phyloP scores from a whole-genome alignment of 179 eudicot species.

The Camellia oleifera region DNA sequence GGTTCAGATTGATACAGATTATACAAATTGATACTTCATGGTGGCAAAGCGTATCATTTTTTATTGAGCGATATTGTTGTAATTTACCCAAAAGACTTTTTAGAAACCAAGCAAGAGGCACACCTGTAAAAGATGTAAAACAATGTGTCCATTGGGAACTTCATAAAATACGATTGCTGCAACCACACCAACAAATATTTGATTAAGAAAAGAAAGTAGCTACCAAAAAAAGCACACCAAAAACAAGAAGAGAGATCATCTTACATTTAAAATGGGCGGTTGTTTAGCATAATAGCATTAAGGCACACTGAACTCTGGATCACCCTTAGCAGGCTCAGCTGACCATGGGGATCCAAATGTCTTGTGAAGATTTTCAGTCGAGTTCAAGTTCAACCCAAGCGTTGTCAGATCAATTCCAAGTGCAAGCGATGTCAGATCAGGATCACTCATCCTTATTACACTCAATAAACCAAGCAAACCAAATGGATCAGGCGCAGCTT shows the following conservation, averaged over 20 bases:
- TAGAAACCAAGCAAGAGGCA: conserved; percentile 12
- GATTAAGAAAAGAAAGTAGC: conserved; percentile 10
- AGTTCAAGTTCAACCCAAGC: conserved; percentile 75
- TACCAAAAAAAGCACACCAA: background rate
- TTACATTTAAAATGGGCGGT: conserved; percentile 60
- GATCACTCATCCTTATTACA: conserved; percentile 75
- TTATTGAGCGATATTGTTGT: no score
- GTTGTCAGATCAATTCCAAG: conserved; percentile 82
- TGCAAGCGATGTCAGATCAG: conserved; percentile 76
- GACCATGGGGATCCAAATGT: conserved; percentile 91
- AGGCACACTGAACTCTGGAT: conserved; percentile 70
- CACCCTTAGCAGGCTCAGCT: conserved; percentile 83
- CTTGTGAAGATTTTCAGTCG: conserved; percentile 72
- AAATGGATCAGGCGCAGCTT: conserved; percentile 59
- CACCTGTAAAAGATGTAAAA: conserved; percentile 86
- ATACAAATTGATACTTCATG: no score
- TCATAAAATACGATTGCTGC: conserved; percentile 69
- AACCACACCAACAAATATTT: conserved; percentile 14
- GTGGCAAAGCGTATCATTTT: no score
- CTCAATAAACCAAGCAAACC: conserved; percentile 79
- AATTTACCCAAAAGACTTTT: background rate
- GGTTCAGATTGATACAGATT: no score
- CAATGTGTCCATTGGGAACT: conserved; percentile 54
- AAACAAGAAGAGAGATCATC: conserved; percentile 25
- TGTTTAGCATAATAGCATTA: conserved; percentile 66